Evolutionary conservation across 768 basidiomycete species (phyloP), one percentile per base, ranked within the genome.

Genomic region (Pleurotus pulmonarius): DNA sequence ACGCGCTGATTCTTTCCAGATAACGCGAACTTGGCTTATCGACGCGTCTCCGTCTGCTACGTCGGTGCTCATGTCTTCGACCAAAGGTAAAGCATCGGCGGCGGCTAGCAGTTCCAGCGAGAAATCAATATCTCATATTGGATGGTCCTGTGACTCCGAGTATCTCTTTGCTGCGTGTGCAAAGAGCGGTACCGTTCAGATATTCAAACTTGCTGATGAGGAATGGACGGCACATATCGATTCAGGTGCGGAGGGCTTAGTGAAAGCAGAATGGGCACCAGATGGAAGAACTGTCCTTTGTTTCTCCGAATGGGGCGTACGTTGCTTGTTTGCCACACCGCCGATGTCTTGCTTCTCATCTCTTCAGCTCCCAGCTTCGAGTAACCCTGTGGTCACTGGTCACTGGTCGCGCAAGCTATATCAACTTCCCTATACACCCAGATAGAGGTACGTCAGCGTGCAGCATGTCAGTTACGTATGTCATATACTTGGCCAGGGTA

Each of bases 241-340:
- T 61, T 79, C 87, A 5, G 92, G 90, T 24, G 79, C 85, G 22
- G 94, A 96, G 75, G 85, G 94, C 9, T 81, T 97, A 48, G 81
- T 86, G 16, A 91, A 84, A 65, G 91, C 88, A 15, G 92, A 95
- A 65, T 98, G 94, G 94, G 90, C 89, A 0, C 90, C 88, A 2
- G 90, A 89, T 65, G 92, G 92, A 13, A 79, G 90, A 38, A 85
- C 83, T 13, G 75, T 97, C 4, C 71, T 97, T 26, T 95, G 91
- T 64, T 98, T 94, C 70, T 94, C 92, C 3, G 90, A 94, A 63
- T 92, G 92, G 88, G 92, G 90, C 63, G 94, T 95, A 73, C 76
- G 94, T 82, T 18, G 7, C 41, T 29, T 40, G 29, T 37, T 43
- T 15, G 22, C 56, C 16, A 46, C 24, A 40, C 41, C 45, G 11